A percentile compares a stretch with the other conserved stretches of the same genome.
These are phyloP conservation scores for Pelomyxa schiedti DNA, from an alignment of 78 protist species.

Conservation along the genomic window DNA sequence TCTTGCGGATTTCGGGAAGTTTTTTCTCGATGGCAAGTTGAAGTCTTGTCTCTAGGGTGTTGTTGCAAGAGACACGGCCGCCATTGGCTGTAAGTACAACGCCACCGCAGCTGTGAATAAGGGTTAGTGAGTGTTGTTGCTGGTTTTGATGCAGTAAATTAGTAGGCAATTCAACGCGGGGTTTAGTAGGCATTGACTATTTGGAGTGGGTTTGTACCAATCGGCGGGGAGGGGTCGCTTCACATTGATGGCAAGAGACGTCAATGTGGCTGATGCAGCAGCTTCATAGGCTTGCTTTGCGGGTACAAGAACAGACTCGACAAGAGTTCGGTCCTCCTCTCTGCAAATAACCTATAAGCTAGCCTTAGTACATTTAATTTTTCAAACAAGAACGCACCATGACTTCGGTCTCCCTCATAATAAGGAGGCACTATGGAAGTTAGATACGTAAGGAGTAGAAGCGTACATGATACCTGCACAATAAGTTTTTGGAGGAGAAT, in stretches of 20 bases:
- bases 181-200: not conserved
- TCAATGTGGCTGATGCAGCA: not conserved
- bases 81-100: not conserved
- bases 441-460: not conserved
- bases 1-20: not conserved
- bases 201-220: not conserved
- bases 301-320: too few relatives aligned
- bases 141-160: not conserved
- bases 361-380: not conserved
- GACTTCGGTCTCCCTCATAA: not conserved
- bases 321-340: not conserved
- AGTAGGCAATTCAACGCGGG: not conserved
- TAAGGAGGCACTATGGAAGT: not conserved
- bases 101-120: slow-evolving; percentile 8
- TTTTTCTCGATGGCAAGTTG: not conserved
- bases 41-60: slow-evolving; percentile 22
- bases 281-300: not conserved
- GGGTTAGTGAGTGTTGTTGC: too few relatives aligned
- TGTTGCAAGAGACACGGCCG: not conserved
- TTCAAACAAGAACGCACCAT: not conserved
- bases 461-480: slow-evolving; percentile 1
- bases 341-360: not conserved
- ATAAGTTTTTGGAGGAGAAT: slow-evolving; percentile 13
- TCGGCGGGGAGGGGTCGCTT: not conserved
- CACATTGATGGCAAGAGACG: not conserved